Evolutionary conservation across 2,329 filamentous ascomycete genomes (phyloP), one percentile per base, ranked within the genome.

Genomic region (Fusarium nisikadoi): DNA sequence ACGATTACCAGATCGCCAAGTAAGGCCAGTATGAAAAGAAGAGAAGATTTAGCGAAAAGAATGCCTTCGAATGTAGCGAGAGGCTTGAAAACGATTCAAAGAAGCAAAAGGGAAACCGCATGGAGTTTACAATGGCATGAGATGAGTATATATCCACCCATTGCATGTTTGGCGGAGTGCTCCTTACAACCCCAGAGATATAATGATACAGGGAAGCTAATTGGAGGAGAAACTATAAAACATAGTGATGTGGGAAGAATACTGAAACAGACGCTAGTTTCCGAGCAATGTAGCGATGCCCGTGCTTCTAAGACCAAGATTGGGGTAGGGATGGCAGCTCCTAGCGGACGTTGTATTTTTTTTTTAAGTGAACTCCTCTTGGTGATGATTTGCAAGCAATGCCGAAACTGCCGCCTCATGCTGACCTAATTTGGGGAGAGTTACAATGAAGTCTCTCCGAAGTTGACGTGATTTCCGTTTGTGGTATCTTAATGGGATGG

Each of bases 141-240:
- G 38, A 58, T 36, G 54, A 46, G 53, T 56, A 62, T 72, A 74
- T 67, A 74, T 45, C 20, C 39, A 49, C 36, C 52, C 58, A 54
- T 63, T 36, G 17, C 56, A 45, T 41, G 49, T 31, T 47, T 56
- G 19, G 17, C 19, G n/a, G 43, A 23, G 25, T 38, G 62, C 42
- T 71, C 62, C 54, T 70, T 50, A 39, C 57, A 65, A 58, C 53
- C 41, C 62, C 58, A 59, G 53, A 58, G 71, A 70, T 62, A 65
- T 63, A 58, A 43, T 54, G 39, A 35, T 49, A 64, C 25, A 43
- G 8, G 27, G 25, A 11, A 19, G 57, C 58, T 56, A 59, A 77
- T 77, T 77, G 75, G 75, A 75, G 75, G 75, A 77, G 64, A 77
- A 77, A 77, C 70, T 35, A 33, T 27, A 19, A 8, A 8, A 13